These are phyloP conservation scores for Gremmenia infestans DNA, from an alignment of 2,329 filamentous ascomycete species.

Conservation along the genomic window DNA sequence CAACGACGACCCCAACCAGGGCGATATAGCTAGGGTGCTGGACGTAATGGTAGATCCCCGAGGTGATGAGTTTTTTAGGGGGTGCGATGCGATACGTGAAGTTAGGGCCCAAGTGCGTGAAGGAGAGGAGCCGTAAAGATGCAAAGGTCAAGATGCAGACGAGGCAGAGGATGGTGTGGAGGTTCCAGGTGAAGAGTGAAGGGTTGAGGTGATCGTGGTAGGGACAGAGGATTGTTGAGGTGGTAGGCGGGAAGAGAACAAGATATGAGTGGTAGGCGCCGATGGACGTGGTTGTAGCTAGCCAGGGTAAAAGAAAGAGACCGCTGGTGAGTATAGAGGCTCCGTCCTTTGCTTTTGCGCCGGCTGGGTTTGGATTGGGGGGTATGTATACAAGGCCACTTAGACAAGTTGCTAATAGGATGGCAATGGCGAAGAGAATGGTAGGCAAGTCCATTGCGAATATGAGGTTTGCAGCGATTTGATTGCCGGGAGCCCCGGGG, in stretches of 20 bases:
- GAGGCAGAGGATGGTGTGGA: conserved; percentile 14
- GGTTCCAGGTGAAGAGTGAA: conserved; percentile 27
- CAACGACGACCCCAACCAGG: conserved; percentile 32
- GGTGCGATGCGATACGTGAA: conserved; percentile 49
- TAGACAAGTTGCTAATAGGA: too few relatives aligned
- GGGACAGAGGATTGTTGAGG: background rate
- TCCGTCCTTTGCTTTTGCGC: too few relatives aligned
- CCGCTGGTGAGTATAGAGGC: too few relatives aligned
- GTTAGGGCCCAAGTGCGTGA: conserved; percentile 41
- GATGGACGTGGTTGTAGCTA: too few relatives aligned
- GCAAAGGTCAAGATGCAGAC: conserved; percentile 22
- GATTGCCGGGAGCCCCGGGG: too few relatives aligned
- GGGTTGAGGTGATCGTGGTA: conserved; percentile 1
- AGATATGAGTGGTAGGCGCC: background rate
- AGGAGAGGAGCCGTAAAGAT: conserved; percentile 36
- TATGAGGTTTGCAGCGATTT: too few relatives aligned
- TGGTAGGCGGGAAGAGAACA: background rate
- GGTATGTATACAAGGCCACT: too few relatives aligned
- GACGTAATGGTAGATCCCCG: conserved; percentile 68
- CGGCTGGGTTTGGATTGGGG: too few relatives aligned
- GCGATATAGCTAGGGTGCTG: conserved; percentile 78
- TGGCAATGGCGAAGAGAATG: too few relatives aligned
- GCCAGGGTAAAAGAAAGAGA: too few relatives aligned
- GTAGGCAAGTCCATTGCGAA: too few relatives aligned
- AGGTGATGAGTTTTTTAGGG: conserved; percentile 67